Conservation (phyloP, 441 rosid species). For the Populus trichocarpa region DNA sequence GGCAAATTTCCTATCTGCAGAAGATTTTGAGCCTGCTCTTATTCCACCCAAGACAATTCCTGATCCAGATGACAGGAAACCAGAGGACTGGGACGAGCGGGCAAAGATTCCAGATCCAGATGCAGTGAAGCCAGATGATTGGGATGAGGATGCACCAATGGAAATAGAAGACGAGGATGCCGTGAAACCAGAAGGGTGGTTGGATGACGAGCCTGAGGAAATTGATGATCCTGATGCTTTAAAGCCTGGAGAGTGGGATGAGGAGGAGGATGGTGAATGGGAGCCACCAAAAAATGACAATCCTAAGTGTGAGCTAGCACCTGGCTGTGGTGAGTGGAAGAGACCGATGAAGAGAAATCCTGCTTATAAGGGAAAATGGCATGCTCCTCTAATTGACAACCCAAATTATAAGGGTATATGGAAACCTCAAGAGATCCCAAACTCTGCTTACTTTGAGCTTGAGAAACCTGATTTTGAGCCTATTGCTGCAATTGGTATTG, state of each 20-base stretch:
- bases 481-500: slow-evolving; percentile 87
- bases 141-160: slow-evolving; percentile 97
- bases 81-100: slow-evolving; percentile 95
- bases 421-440: slow-evolving; percentile 88
- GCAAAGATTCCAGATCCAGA: slow-evolving; percentile 75
- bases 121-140: slow-evolving; percentile 87
- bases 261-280: slow-evolving; percentile 97
- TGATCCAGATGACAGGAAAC: slow-evolving; percentile 91
- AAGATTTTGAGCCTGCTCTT: slow-evolving; percentile 82
- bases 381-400: slow-evolving; percentile 80
- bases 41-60: slow-evolving; percentile 85
- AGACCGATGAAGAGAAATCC: slow-evolving; percentile 85
- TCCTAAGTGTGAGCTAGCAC: slow-evolving; percentile 77
- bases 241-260: slow-evolving; percentile 98
- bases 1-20: slow-evolving; percentile 66
- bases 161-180: slow-evolving; percentile 87
- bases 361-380: slow-evolving; percentile 95
- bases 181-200: slow-evolving; percentile 95
- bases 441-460: slow-evolving; percentile 80
- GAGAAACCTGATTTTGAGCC: slow-evolving; percentile 78
- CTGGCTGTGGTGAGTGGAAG: slow-evolving; percentile 97
- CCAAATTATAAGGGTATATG: slow-evolving; percentile 90
- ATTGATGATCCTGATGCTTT: slow-evolving; percentile 88
- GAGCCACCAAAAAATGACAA: slow-evolving; percentile 89
- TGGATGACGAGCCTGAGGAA: slow-evolving; percentile 95